Evolutionary conservation across 2,329 filamentous ascomycete species (phyloP).

Genomic region (Neofusicoccum kwambonambiense): DNA sequence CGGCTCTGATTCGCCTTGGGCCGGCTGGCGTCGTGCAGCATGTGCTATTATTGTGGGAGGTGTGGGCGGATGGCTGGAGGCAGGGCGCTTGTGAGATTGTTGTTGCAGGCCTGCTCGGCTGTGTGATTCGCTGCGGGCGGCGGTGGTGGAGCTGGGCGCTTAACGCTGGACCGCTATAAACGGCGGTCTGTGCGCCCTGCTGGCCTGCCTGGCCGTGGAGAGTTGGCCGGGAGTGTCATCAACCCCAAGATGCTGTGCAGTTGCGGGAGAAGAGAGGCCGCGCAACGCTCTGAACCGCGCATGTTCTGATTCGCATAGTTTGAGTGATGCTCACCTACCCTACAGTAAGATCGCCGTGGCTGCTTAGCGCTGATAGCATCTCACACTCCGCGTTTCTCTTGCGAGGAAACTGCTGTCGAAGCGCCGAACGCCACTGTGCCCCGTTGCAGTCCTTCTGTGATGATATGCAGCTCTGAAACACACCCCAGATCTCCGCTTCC

Average conservation of each 20-base stretch:
- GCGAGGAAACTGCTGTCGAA: neutral
- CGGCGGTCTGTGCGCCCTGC: neutral
- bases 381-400: conserved; percentile 5
- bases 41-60: conserved; percentile 1
- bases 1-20: neutral
- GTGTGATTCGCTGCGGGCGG: neutral
- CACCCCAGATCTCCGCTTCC: conserved; percentile 2
- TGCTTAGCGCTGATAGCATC: conserved; percentile 3
- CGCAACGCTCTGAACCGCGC: neutral
- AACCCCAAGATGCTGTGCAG: neutral
- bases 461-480: conserved; percentile 12
- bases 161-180: conserved; percentile 1
- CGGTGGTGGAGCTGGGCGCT: conserved; percentile 2
- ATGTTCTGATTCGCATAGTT: conserved; percentile 1
- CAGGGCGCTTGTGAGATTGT: conserved; percentile 12
- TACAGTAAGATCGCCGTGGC: neutral
- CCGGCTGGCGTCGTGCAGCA: neutral
- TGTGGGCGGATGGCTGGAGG: conserved; percentile 9
- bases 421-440: conserved; percentile 5
- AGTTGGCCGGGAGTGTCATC: too few species aligned
- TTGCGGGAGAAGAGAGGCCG: neutral
- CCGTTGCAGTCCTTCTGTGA: neutral
- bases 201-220: neutral
- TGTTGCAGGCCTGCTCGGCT: neutral
- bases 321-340: neutral